phyloP scores from a whole-genome alignment of 805 yeast genomes.

The Gaillardinia entomophila region DNA sequence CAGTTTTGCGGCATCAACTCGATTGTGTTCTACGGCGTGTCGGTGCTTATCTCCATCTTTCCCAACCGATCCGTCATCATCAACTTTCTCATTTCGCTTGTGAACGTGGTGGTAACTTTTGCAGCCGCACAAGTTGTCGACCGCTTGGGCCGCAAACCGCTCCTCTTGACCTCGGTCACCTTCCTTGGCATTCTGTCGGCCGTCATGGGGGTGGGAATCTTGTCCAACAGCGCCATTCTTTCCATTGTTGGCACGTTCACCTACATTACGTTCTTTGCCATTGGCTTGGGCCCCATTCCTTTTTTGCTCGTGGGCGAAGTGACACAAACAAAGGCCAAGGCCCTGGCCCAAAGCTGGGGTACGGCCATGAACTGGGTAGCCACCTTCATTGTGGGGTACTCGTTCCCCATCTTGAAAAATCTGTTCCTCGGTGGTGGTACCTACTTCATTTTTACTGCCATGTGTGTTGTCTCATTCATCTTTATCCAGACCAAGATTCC shows the following conservation, averaged over 20 bases:
- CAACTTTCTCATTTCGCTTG: conserved; percentile 69
- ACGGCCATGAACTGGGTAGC: conserved; percentile 89
- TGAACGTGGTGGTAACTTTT: conserved; percentile 71
- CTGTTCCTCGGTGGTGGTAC: conserved; percentile 67
- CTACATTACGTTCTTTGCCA: conserved; percentile 81
- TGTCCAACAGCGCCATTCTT: conserved; percentile 37
- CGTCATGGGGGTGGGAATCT: conserved; percentile 62
- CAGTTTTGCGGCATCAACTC: conserved; percentile 93
- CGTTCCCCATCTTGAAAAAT: conserved; percentile 69
- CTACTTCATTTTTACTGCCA: conserved; percentile 62
- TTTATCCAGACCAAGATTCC: conserved; percentile 53
- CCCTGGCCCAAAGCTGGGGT: conserved; percentile 89
- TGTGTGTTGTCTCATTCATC: conserved; percentile 44
- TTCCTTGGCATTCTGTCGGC: conserved; percentile 65
- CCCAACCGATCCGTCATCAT: conserved; percentile 68
- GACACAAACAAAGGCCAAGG: conserved; percentile 74
- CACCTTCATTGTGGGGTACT: conserved; percentile 73
- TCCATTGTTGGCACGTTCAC: conserved; percentile 61
- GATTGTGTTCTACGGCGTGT: conserved; percentile 88
- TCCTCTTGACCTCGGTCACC: conserved; percentile 58
- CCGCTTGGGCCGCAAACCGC: conserved; percentile 64
- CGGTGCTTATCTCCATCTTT: conserved; percentile 63
- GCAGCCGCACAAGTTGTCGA: conserved; percentile 75
- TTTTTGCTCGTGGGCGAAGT: conserved; percentile 83
- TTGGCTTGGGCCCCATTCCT: conserved; percentile 95